These are phyloP conservation scores for Proliferodiscus dingleyae DNA, from an alignment of 2,329 filamentous ascomycete genomes.

Conservation along the genomic window DNA sequence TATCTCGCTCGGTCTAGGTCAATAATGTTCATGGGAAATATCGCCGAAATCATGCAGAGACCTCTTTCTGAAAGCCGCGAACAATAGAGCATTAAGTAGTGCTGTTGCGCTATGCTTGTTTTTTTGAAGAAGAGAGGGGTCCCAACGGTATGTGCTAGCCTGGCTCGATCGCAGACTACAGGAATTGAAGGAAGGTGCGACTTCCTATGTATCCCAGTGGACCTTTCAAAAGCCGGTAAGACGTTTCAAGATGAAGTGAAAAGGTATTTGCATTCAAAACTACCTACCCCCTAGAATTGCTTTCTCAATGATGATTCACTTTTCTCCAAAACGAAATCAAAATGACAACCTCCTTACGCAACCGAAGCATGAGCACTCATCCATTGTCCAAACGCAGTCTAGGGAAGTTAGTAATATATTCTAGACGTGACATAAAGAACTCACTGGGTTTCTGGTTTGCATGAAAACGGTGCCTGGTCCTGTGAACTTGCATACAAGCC, in stretches of 20 bases:
- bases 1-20: too few relatives aligned
- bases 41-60: not conserved
- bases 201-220: not conserved
- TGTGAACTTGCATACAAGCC: slow-evolving; percentile 89
- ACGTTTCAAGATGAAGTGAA: too few relatives aligned
- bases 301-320: slow-evolving; percentile 2
- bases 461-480: slow-evolving; percentile 88
- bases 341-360: slow-evolving; percentile 11
- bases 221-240: not conserved
- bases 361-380: slow-evolving; percentile 25
- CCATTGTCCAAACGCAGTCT: slow-evolving; percentile 29
- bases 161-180: not conserved
- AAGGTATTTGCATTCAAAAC: not conserved
- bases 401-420: slow-evolving; percentile 1
- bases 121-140: slow-evolving; percentile 2
- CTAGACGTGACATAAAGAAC: slow-evolving; percentile 28
- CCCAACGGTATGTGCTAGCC: not conserved
- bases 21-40: slow-evolving; percentile 5
- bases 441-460: slow-evolving; percentile 80
- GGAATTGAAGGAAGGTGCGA: not conserved
- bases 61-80: not conserved
- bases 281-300: not conserved
- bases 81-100: slow-evolving; percentile 10
- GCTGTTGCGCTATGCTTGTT: slow-evolving; percentile 7
- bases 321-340: not conserved